These are phyloP conservation scores for Wallacemonas sp. DNA, from an alignment of 208 protist species.

Conservation along the genomic window DNA sequence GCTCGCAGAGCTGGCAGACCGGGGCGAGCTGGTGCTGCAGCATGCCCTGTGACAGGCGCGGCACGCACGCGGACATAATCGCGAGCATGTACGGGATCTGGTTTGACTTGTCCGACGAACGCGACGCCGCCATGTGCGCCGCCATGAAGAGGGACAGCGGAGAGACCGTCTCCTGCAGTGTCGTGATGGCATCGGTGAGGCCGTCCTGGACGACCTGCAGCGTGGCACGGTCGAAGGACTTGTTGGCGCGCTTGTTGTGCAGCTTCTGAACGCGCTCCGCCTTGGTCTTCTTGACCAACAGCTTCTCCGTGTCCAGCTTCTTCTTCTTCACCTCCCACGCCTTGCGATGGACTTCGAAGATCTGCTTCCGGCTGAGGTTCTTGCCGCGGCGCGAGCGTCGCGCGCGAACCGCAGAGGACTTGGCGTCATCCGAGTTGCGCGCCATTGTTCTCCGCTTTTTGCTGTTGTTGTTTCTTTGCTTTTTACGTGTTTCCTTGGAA, in stretches of 20 bases:
- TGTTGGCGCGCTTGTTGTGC: conserved; percentile 78
- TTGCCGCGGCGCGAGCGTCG: conserved; percentile 38
- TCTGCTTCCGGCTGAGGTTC: conserved; percentile 81
- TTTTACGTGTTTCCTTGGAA: too few species aligned
- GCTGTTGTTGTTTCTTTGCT: not conserved
- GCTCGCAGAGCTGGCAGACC: conserved; percentile 58
- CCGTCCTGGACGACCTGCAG: conserved; percentile 78
- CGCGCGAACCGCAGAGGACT: conserved; percentile 2
- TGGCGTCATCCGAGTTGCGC: conserved; percentile 18
- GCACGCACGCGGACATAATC: conserved; percentile 75
- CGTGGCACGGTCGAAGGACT: conserved; percentile 63
- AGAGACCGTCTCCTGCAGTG: conserved; percentile 60
- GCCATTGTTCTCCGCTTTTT: not conserved
- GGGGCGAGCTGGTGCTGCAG: conserved; percentile 51
- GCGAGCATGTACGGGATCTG: conserved; percentile 83
- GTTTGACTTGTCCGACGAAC: conserved; percentile 48
- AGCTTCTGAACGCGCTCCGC: conserved; percentile 50
- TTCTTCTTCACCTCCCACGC: conserved; percentile 56
- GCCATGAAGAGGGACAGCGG: conserved; percentile 85
- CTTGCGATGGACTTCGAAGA: conserved; percentile 65
- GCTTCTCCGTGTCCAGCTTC: conserved; percentile 43
- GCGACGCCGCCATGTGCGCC: conserved; percentile 63
- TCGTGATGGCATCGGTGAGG: conserved; percentile 61
- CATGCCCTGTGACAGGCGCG: conserved; percentile 69
- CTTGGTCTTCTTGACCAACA: conserved; percentile 41